These are phyloP conservation scores for Hypoxylon crocopeplum DNA, from an alignment of 495 filamentous ascomycete species.

Conservation along the genomic window DNA sequence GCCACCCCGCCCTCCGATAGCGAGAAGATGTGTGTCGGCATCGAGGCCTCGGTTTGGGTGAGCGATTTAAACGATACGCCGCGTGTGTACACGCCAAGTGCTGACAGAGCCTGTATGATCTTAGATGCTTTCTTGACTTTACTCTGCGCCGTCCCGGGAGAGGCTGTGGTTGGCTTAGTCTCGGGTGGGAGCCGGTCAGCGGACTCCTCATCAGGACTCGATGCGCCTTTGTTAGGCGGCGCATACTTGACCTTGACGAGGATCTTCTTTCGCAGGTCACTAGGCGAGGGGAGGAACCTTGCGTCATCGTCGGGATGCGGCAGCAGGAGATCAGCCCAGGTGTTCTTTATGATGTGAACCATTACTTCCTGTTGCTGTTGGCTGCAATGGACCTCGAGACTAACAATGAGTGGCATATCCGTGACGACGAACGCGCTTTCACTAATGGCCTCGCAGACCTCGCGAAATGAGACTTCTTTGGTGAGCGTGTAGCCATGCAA, in stretches of 20 bases:
- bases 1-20: constrained; percentile 81
- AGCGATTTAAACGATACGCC: constrained; percentile 80
- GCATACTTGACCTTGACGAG: constrained; percentile 88
- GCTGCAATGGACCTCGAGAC: constrained; percentile 85
- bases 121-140: constrained; percentile 63
- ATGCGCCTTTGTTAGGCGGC: constrained; percentile 50
- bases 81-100: constrained; percentile 81
- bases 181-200: constrained; percentile 20
- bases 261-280: constrained; percentile 75
- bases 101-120: constrained; percentile 74
- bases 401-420: constrained; percentile 85
- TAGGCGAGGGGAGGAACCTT: constrained; percentile 66
- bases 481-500: constrained; percentile 92
- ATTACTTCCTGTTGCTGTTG: constrained; percentile 83
- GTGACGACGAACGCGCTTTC: constrained; percentile 75
- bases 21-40: constrained; percentile 86
- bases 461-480: constrained; percentile 81
- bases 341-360: constrained; percentile 85
- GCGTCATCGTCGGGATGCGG: constrained; percentile 59
- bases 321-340: constrained; percentile 74
- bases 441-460: constrained; percentile 79
- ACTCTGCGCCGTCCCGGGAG: constrained; percentile 36
- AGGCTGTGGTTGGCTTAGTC: constrained; percentile 11
- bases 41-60: constrained; percentile 63
- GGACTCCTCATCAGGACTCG: constrained; percentile 32